Conservation (phyloP, 2,329 filamentous ascomycete genomes). For the Aplosporella prunicola region DNA sequence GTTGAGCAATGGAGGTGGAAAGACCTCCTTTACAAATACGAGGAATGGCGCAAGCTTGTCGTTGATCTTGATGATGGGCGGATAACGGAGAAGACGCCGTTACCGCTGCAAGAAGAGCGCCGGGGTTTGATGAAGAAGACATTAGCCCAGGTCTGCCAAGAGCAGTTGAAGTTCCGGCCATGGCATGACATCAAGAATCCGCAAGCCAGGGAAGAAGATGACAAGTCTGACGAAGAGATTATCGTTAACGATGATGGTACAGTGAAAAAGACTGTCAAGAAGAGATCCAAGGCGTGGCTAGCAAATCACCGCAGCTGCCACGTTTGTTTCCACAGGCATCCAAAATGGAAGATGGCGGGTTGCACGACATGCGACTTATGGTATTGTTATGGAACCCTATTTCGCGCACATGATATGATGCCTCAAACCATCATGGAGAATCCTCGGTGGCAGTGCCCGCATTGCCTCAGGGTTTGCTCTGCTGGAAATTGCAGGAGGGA, state of each 20-base stretch:
- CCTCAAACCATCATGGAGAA: conserved; percentile 74
- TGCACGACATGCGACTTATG: conserved; percentile 67
- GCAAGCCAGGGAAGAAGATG: conserved; percentile 32
- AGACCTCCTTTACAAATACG: conserved; percentile 67
- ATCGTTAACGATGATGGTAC: conserved; percentile 56
- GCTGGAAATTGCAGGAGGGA: conserved; percentile 68
- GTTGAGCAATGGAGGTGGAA: conserved; percentile 88
- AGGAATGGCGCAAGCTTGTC: conserved; percentile 71
- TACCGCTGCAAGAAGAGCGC: conserved; percentile 61
- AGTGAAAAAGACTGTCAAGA: conserved; percentile 56
- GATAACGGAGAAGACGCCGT: conserved; percentile 56
- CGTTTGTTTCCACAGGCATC: conserved; percentile 71
- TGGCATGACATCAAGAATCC: conserved; percentile 72
- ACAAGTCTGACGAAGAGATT: conserved; percentile 41
- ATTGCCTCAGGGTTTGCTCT: conserved; percentile 77
- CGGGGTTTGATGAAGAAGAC: conserved; percentile 63
- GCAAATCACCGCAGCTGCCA: conserved; percentile 57
- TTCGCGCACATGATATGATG: conserved; percentile 82
- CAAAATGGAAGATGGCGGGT: conserved; percentile 72
- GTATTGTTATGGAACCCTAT: conserved; percentile 92
- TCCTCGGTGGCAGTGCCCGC: conserved; percentile 78
- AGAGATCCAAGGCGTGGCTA: conserved; percentile 41
- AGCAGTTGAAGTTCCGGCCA: conserved; percentile 68
- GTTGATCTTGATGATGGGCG: conserved; percentile 62
- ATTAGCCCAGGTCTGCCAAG: conserved; percentile 86